Base-by-base conservation (phyloP, 495 filamentous ascomycete species). In the Sordaria brevicollis region DNA sequence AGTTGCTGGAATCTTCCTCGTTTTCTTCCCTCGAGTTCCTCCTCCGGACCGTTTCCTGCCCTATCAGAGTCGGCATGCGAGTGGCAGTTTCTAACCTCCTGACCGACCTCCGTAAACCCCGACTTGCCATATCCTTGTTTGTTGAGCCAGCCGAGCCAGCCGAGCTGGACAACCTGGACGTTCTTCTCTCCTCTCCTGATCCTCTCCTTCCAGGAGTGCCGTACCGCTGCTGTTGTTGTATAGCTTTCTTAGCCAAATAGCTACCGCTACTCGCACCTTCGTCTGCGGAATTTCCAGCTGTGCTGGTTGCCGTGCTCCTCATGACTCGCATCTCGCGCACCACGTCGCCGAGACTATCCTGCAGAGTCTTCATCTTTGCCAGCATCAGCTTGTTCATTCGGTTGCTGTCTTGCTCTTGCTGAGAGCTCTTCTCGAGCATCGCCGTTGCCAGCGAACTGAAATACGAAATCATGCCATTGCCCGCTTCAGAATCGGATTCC, bases 311-410 rank as follows among this genome's bases (percentile, higher is more conserved):
- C 17, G 76, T 73, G 35, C 72, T 80, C 67, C 85, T 77, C 78
- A 89, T 77, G 19, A 89, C 89, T 74, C 91, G 90, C 71, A 96
- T 89, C 80, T 97, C 94, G 68, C 89, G 91, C 68, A 95, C 85
- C 31, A 97, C 88, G 69, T 96, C 92, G 1, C 89, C 86, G 75
- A 98, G 91, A 35, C 89, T 85, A 77, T 94, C 92, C 78, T 98
- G 93, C 8, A 98, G 86, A 35, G 90, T 91, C 72, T 93, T 93
- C 90, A 98, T 97, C 67, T 92, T 84, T 6, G 92, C 92, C n/a
- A 97, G 82, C 78, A 97, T 90, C n/a, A 96, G 81, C 65, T 91
- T 87, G 71, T 89, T 89, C 79, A 96, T 90, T 77, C 85, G 82
- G 70, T 84, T 84, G 71, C 89, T 88, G 72, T 92, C 88, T 10